phyloP scores from a whole-genome alignment of 2,329 filamentous ascomycete species.

The Alternaria sp. region DNA sequence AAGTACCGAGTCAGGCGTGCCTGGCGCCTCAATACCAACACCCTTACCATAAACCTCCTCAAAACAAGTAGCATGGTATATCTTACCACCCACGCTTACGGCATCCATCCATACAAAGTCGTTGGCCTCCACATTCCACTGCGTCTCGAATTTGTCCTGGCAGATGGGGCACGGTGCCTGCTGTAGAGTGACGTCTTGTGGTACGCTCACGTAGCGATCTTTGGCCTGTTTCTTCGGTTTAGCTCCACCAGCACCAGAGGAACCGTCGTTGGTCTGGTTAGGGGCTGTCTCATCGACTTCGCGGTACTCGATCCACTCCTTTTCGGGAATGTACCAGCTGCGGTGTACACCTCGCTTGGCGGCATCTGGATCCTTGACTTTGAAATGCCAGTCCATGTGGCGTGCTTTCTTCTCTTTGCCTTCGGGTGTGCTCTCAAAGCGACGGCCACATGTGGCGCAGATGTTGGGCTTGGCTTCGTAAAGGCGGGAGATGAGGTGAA shows the following conservation, averaged over 20 bases:
- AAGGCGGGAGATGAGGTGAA: slow-evolving; percentile 73
- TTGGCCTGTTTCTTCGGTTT: slow-evolving; percentile 61
- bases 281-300: slow-evolving; percentile 73
- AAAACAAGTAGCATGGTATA: slow-evolving; percentile 91
- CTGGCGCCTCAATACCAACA: slow-evolving; percentile 37
- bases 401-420: slow-evolving; percentile 85
- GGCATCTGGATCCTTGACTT: slow-evolving; percentile 86
- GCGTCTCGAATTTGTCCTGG: slow-evolving; percentile 91
- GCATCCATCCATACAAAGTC: slow-evolving; percentile 98
- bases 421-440: slow-evolving; percentile 78
- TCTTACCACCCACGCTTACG: slow-evolving; percentile 74
- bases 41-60: slow-evolving; percentile 62
- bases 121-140: slow-evolving; percentile 90
- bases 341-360: slow-evolving; percentile 87
- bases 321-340: slow-evolving; percentile 93
- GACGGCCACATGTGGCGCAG: slow-evolving; percentile 88
- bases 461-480: slow-evolving; percentile 85
- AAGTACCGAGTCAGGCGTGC: slow-evolving; percentile 46
- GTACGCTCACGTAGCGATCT: slow-evolving; percentile 79
- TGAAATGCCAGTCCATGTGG: slow-evolving; percentile 99
- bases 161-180: slow-evolving; percentile 90
- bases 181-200: slow-evolving; percentile 74
- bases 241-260: slow-evolving; percentile 48
- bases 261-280: slow-evolving; percentile 33
- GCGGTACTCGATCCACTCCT: slow-evolving; percentile 90